Percentiles rank a stretch among this genome's conserved stretches.
These are phyloP conservation scores for Lanmaoa rubissima DNA, from an alignment of 768 basidiomycete species.

Conservation along the genomic window DNA sequence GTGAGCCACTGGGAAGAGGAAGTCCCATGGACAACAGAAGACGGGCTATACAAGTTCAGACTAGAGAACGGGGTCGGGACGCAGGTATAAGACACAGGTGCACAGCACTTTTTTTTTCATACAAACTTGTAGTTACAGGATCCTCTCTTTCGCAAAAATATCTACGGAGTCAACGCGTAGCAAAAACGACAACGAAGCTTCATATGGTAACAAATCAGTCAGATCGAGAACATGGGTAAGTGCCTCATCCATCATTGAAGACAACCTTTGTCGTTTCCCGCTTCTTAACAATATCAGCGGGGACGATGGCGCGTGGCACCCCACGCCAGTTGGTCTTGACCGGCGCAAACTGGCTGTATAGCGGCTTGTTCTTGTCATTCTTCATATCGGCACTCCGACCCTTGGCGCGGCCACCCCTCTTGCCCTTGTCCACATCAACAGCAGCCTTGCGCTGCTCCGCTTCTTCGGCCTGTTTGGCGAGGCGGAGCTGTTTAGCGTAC, in stretches of 20 bases:
- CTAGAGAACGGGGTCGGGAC: conserved; percentile 37
- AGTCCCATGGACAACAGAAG: conserved; percentile 71
- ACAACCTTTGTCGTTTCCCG: conserved; percentile 16
- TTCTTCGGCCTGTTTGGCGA: conserved; percentile 14
- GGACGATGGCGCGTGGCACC: conserved; percentile 26
- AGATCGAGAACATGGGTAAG: neutral
- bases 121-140: neutral
- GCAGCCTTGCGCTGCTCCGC: conserved; percentile 16
- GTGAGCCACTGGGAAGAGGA: conserved; percentile 93
- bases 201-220: neutral
- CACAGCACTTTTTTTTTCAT: neutral
- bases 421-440: conserved; percentile 14
- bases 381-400: conserved; percentile 11
- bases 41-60: conserved; percentile 45
- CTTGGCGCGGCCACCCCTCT: conserved; percentile 19
- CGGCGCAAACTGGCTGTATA: conserved; percentile 24
- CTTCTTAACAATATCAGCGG: conserved; percentile 23
- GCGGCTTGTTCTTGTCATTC: conserved; percentile 1
- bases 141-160: neutral
- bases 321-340: conserved; percentile 34
- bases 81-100: neutral
- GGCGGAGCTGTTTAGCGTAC: conserved; percentile 29
- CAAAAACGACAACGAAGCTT: neutral
- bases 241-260: conserved; percentile 20
- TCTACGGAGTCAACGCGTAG: neutral